Conservation (phyloP, 202 grass and related monocot genomes). For the Saccharum hybrid region DNA sequence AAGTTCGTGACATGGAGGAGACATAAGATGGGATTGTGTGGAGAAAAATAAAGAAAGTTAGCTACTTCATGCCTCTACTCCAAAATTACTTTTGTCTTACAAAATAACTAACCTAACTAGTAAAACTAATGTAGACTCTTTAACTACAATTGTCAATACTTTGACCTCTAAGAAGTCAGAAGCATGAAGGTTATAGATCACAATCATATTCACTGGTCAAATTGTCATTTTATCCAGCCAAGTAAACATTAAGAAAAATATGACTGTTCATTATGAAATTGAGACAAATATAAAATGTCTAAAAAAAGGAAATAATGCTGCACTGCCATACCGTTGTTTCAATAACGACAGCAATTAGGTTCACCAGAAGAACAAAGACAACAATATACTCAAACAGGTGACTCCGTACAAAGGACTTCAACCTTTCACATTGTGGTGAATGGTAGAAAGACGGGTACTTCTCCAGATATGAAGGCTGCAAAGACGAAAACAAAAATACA, state of each 20-base stretch:
- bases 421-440: constrained; percentile 61
- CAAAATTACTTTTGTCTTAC: neutral
- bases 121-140: neutral
- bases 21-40: neutral
- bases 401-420: constrained; percentile 87
- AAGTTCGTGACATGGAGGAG: neutral
- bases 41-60: constrained; percentile 7
- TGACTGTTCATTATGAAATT: neutral
- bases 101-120: neutral
- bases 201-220: constrained; percentile 20
- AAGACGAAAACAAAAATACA: constrained; percentile 42
- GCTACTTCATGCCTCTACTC: neutral
- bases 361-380: constrained; percentile 76
- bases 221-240: neutral
- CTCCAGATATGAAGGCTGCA: constrained; percentile 93
- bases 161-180: constrained; percentile 38
- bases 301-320: constrained; percentile 35
- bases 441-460: constrained; percentile 81
- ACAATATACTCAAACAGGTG: constrained; percentile 71
- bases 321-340: constrained; percentile 86
- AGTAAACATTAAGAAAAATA: constrained; percentile 29
- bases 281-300: constrained; percentile 28
- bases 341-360: constrained; percentile 88
- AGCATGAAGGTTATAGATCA: constrained; percentile 18
- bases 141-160: constrained; percentile 6